Conservation (phyloP, 805 yeast genomes). For the Candida xyloterini region DNA sequence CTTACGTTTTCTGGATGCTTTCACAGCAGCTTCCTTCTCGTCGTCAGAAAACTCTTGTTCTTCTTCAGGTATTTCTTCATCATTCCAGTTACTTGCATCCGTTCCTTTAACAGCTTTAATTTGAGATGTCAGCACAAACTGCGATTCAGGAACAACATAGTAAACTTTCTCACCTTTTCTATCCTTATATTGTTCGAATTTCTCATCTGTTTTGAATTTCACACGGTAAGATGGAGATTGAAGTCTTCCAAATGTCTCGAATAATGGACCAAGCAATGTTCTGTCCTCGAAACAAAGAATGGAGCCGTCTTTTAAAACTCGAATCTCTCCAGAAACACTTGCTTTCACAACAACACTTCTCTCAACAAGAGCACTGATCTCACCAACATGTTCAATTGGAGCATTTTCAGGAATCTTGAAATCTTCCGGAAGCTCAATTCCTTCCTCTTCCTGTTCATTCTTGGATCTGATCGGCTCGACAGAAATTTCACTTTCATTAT, state of each 20-base stretch:
- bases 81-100: constrained; percentile 93
- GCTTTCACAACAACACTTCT: constrained; percentile 71
- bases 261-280: constrained; percentile 68
- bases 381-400: constrained; percentile 71
- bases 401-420: constrained; percentile 57
- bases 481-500: constrained; percentile 37
- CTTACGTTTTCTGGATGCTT: constrained; percentile 59
- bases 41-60: constrained; percentile 97
- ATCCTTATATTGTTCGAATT: constrained; percentile 43
- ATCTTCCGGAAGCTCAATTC: constrained; percentile 63
- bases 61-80: constrained; percentile 88
- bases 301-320: constrained; percentile 78
- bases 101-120: constrained; percentile 75
- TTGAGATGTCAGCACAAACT: constrained; percentile 72
- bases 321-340: constrained; percentile 72
- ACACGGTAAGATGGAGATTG: constrained; percentile 80
- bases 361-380: constrained; percentile 65
- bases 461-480: constrained; percentile 73
- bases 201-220: constrained; percentile 53
- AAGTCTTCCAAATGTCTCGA: constrained; percentile 87
- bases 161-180: constrained; percentile 56
- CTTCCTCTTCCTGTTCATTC: constrained; percentile 71
- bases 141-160: constrained; percentile 78
- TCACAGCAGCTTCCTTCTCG: constrained; percentile 76
- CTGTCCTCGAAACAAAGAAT: constrained; percentile 75